phyloP scores from a whole-genome alignment of 371 early-diverging fungal genomes.

The Mucor velutinosus region DNA sequence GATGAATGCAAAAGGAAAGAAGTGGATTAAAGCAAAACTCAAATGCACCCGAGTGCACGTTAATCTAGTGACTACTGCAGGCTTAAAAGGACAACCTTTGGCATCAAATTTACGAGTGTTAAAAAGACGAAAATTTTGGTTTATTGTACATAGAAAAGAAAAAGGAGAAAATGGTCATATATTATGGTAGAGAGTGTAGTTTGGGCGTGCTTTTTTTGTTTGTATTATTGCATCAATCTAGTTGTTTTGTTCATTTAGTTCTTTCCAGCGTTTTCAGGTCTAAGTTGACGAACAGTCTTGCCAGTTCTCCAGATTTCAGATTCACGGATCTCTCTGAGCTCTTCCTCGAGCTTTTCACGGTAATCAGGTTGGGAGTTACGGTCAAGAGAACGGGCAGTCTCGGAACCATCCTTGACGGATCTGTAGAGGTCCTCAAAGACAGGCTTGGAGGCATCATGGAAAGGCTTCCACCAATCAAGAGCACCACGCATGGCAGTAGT shows the following conservation, averaged over 20 bases:
- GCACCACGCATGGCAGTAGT: slow-evolving; percentile 97
- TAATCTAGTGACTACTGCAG: neutral
- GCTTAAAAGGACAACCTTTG: neutral
- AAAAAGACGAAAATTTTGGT: neutral
- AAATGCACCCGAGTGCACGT: neutral
- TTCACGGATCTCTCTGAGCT: slow-evolving; percentile 83
- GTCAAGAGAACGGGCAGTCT: slow-evolving; percentile 86
- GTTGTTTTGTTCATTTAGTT: slow-evolving; percentile 9
- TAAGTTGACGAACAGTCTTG: slow-evolving; percentile 84
- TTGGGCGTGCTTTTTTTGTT: neutral
- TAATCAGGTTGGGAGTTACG: slow-evolving; percentile 91
- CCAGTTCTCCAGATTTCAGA: slow-evolving; percentile 78
- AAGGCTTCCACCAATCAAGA: slow-evolving; percentile 95
- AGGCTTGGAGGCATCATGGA: slow-evolving; percentile 93
- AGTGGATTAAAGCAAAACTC: neutral
- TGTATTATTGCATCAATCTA: neutral
- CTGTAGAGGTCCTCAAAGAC: slow-evolving; percentile 92
- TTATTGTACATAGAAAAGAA: slow-evolving; percentile 3
- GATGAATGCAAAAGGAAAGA: neutral
- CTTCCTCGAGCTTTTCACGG: slow-evolving; percentile 89
- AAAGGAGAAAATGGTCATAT: neutral
- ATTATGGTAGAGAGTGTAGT: neutral
- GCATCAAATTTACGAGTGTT: neutral
- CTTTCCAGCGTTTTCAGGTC: slow-evolving; percentile 75
- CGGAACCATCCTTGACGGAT: slow-evolving; percentile 86